Conservation (phyloP, 2,329 filamentous ascomycete genomes). For the Xylariaceae sp. region DNA sequence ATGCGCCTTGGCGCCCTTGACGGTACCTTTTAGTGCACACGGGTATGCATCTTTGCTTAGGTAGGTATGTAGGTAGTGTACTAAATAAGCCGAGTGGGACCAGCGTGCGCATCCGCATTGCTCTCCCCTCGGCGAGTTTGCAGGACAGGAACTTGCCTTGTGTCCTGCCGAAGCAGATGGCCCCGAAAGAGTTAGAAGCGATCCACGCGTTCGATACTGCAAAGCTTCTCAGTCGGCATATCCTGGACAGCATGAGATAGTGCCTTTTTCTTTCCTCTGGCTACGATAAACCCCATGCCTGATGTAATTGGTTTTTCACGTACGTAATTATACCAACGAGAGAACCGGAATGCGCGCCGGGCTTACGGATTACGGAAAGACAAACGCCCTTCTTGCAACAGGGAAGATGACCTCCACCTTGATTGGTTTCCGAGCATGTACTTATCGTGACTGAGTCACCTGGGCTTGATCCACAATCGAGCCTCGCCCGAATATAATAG, state of each 20-base stretch:
- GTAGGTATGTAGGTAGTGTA: too few species aligned
- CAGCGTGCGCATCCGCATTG: not conserved
- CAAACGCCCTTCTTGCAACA: not conserved
- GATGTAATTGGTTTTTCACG: not conserved
- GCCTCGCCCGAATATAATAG: constrained; percentile 12
- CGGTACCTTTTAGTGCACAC: too few species aligned
- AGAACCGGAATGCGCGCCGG: not conserved
- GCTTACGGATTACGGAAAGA: not conserved
- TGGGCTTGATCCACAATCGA: constrained; percentile 16
- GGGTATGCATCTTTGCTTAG: too few species aligned
- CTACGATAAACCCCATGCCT: not conserved
- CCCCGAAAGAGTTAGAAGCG: too few species aligned
- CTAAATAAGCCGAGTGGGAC: not conserved
- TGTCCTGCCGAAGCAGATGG: too few species aligned
- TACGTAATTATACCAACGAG: not conserved
- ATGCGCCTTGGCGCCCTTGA: too few species aligned
- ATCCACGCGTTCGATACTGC: too few species aligned
- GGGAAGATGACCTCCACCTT: not conserved
- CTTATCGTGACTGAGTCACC: not conserved
- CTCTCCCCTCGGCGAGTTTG: too few species aligned
- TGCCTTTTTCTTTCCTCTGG: not conserved
- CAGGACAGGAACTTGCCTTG: too few species aligned
- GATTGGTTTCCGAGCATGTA: constrained; percentile 21
- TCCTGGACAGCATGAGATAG: not conserved
- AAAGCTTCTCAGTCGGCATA: too few species aligned